A percentile compares a stretch with the other conserved stretches of the same genome.
These are phyloP conservation scores for Globisporangium echinulatum DNA, from an alignment of 352 stramenopile genomes.

Conservation along the genomic window DNA sequence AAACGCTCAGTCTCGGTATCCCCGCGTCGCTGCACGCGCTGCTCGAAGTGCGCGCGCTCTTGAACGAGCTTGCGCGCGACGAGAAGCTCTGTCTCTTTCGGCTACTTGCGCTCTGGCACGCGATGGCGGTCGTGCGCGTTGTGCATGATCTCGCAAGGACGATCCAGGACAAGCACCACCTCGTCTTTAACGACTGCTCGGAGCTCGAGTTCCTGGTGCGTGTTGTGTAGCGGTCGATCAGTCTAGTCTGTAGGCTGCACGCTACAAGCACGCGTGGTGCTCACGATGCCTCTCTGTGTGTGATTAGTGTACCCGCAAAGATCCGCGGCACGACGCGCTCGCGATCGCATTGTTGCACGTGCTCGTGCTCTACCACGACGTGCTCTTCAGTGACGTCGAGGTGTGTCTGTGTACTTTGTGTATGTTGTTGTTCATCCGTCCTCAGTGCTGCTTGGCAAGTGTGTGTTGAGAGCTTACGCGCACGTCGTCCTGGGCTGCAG, in stretches of 20 bases:
- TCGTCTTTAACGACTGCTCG: conserved; percentile 52
- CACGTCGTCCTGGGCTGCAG: conserved; percentile 7
- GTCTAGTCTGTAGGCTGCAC: too few species aligned
- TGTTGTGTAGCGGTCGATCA: background rate
- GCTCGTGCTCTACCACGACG: conserved; percentile 55
- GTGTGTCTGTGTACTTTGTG: conserved; percentile 11
- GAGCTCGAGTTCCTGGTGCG: conserved; percentile 61
- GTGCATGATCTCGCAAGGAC: conserved; percentile 30
- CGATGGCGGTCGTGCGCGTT: conserved; percentile 32
- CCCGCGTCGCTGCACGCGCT: conserved; percentile 28
- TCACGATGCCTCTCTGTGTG: too few species aligned
- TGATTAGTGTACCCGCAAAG: conserved; percentile 18
- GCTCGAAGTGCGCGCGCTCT: conserved; percentile 32
- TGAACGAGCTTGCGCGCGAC: conserved; percentile 38
- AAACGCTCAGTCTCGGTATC: conserved; percentile 5
- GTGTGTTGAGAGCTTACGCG: too few species aligned
- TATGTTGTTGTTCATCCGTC: background rate
- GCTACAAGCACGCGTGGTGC: too few species aligned
- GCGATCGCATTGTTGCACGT: conserved; percentile 46
- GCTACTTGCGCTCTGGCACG: conserved; percentile 48
- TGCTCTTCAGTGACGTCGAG: conserved; percentile 70
- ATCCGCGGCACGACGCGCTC: conserved; percentile 28
- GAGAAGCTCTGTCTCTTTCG: conserved; percentile 49
- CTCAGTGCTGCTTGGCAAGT: too few species aligned
- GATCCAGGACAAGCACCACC: conserved; percentile 44